Evolutionary conservation across 768 basidiomycete genomes (phyloP).

Genomic region (Lactifluus volemus): DNA sequence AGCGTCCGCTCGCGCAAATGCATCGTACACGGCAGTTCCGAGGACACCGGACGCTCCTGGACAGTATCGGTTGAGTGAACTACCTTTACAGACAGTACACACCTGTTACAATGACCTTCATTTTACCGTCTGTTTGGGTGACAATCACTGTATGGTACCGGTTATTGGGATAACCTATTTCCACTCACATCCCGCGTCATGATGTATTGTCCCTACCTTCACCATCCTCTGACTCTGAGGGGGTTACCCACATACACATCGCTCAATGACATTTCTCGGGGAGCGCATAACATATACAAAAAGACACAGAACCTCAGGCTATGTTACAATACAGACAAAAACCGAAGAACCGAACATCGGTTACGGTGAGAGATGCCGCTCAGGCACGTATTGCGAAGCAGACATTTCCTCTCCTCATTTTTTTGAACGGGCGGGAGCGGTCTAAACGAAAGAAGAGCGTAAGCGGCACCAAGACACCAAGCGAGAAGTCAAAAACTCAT

Average conservation of each 20-base stretch:
- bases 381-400: background rate
- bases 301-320: background rate
- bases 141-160: background rate
- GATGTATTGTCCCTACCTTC: too few species aligned
- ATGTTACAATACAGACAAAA: background rate
- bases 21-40: conserved; percentile 65
- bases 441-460: background rate
- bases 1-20: conserved; percentile 40
- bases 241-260: background rate
- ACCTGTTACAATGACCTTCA: conserved; percentile 55
- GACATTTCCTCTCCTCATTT: background rate
- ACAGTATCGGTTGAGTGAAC: background rate
- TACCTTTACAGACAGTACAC: background rate
- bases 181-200: too few species aligned
- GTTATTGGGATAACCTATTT: too few species aligned
- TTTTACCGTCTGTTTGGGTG: background rate
- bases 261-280: background rate
- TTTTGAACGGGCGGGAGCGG: conserved; percentile 5
- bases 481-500: background rate
- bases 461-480: background rate
- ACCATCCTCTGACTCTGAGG: background rate
- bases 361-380: background rate
- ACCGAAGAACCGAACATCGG: background rate
- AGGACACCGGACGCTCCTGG: conserved; percentile 89
- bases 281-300: background rate